Base-by-base conservation (phyloP, 441 rosid genomes). In the Hura crepitans region DNA sequence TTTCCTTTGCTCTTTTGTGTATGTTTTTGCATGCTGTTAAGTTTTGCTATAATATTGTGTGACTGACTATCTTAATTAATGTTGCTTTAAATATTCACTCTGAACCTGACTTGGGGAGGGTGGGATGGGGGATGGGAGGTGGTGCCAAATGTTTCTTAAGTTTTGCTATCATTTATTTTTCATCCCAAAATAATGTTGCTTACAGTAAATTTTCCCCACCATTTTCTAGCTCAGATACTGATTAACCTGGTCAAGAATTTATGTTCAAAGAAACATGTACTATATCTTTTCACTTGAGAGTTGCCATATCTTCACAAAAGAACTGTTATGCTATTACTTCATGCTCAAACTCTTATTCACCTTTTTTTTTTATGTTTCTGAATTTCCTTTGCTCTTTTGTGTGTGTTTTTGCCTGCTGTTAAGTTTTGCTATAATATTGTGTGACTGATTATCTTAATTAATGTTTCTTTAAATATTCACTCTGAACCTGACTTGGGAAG, bases 191-290 rank as follows among this genome's bases (percentile, higher is more conserved):
- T 62, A 25, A 15, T 61, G 37, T 43, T 61, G 47, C 27, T 37
- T 45, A 39, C 37, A 7, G 28, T 35, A 35, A 11, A 0, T 20
- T 43, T 39, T 14, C 6, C 37, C 20, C 20, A 17, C 15, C 46
- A 9, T 25, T 45, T 46, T 13, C 5, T 12, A 25, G 25, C 53
- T 62, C 50, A 33, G 63, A 10, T 25, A 43, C 13, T 25, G 9
- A 18, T 59, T 28, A 64, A 27, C 28, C n/a, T 23, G 50, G 51
- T 54, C 53, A 63, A 63, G 53, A 50, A 25, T 64, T 45, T 14
- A 55, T 39, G 20, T 46, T 46, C 7, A 45, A 50, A 64, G 28
- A 46, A 0, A 28, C n/a, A 6, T 46, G 39, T 17, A 46, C 31
- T 23, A 45, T 13, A 14, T 4, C 46, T 35, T 37, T 61, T 60